Conservation (phyloP, 345 rosid genomes). For the Draba incana region DNA sequence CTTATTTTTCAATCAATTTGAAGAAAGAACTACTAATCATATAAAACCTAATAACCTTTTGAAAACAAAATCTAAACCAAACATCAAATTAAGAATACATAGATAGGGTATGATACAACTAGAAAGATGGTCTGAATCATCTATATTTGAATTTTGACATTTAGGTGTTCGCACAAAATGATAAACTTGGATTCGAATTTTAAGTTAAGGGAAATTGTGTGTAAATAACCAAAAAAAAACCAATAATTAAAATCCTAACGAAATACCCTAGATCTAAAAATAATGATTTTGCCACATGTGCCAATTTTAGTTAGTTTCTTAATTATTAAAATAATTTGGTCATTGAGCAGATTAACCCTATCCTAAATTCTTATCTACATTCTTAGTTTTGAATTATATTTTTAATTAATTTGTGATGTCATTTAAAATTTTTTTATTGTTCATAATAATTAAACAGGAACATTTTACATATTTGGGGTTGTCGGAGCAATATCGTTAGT, state of each 20-base stretch:
- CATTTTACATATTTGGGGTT: slow-evolving; percentile 51
- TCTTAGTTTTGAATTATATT: neutral
- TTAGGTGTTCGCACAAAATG: neutral
- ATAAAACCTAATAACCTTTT: neutral
- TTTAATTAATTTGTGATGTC: neutral
- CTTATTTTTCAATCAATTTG: neutral
- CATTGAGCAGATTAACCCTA: too few species aligned
- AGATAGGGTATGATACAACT: neutral
- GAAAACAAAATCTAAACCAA: neutral
- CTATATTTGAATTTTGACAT: neutral
- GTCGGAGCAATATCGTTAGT: slow-evolving; percentile 38
- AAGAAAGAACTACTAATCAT: neutral
- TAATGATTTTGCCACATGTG: too few species aligned
- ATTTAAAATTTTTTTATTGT: neutral
- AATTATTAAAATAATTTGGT: too few species aligned
- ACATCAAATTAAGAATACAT: neutral
- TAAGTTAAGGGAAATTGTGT: too few species aligned
- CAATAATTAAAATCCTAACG: too few species aligned
- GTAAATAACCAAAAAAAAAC: too few species aligned
- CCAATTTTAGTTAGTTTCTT: too few species aligned
- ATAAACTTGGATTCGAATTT: neutral
- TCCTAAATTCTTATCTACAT: neutral
- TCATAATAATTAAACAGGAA: slow-evolving; percentile 39
- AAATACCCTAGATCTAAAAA: too few species aligned
- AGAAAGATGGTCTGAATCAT: neutral